These are phyloP conservation scores for Aurifilum marmelostoma DNA, from an alignment of 2,329 filamentous ascomycete species.

Conservation along the genomic window DNA sequence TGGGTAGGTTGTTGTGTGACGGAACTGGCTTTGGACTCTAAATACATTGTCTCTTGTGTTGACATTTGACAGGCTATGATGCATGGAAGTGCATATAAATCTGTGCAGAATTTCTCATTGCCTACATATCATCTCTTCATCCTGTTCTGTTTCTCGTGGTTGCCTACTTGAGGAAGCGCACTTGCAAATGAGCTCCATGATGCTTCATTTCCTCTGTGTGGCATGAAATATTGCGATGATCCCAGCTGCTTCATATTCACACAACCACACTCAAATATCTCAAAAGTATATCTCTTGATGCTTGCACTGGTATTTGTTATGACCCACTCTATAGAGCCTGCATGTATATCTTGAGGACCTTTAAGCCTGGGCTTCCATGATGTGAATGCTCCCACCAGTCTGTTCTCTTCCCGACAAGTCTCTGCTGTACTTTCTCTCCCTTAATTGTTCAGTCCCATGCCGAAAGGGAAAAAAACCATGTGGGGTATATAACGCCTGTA, in stretches of 20 bases:
- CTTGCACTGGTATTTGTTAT: background rate
- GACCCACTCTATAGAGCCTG: background rate
- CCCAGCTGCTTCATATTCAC: background rate
- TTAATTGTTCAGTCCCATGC: background rate
- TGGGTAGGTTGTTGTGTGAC: background rate
- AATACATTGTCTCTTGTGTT: background rate
- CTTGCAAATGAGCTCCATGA: background rate
- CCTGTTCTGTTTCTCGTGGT: background rate
- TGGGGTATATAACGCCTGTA: slow-evolving; percentile 23
- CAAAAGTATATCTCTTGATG: too few species aligned
- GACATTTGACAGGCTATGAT: background rate
- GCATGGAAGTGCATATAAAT: background rate
- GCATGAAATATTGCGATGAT: background rate
- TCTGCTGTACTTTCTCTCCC: background rate
- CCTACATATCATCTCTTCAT: background rate
- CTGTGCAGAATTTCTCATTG: background rate
- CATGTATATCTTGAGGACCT: background rate
- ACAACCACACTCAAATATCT: background rate
- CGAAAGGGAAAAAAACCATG: background rate
- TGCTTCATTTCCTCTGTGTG: background rate
- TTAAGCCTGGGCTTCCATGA: background rate
- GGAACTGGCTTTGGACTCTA: background rate
- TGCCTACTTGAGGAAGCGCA: background rate
- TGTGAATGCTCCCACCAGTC: background rate
- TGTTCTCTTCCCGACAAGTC: background rate